phyloP scores from a whole-genome alignment of 1,139 yeast genomes.

The Arxiozyma heterogenica region DNA sequence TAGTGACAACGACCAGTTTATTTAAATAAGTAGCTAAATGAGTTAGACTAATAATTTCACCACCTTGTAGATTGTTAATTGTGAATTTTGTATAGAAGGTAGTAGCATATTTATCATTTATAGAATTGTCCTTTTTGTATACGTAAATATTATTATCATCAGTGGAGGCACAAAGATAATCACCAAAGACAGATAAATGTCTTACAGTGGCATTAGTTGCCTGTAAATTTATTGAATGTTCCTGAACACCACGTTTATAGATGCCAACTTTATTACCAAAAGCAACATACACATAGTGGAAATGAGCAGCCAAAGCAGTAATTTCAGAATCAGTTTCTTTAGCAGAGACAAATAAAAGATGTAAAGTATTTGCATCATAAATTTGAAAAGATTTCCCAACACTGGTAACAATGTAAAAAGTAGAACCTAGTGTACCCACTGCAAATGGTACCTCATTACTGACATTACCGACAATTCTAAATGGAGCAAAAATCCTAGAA shows the following conservation, averaged over 20 bases:
- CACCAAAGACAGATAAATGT: constrained; percentile 65
- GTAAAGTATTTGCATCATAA: constrained; percentile 84
- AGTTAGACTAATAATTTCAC: constrained; percentile 50
- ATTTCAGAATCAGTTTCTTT: constrained; percentile 65
- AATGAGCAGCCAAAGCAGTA: constrained; percentile 66
- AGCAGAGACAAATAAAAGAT: constrained; percentile 77
- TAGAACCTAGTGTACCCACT: constrained; percentile 77
- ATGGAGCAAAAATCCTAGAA: constrained; percentile 49
- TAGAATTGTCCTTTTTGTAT: constrained; percentile 45
- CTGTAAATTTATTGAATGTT: constrained; percentile 38
- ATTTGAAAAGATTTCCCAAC: constrained; percentile 89
- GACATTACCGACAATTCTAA: constrained; percentile 56
- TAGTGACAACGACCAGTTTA: constrained; percentile 71
- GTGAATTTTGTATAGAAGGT: constrained; percentile 59
- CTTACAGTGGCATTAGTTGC: constrained; percentile 32
- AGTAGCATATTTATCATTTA: constrained; percentile 42
- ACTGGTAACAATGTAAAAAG: constrained; percentile 79
- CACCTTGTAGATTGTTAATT: constrained; percentile 53
- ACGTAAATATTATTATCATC: constrained; percentile 47
- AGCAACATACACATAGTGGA: constrained; percentile 76
- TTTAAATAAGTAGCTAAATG: constrained; percentile 93
- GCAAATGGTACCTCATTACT: constrained; percentile 78
- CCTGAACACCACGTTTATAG: constrained; percentile 73
- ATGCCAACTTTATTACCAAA: constrained; percentile 65
- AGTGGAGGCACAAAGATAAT: constrained; percentile 56